Evolutionary conservation across 495 filamentous ascomycete genomes (phyloP).

Genomic region (Xylaria bambusicola): DNA sequence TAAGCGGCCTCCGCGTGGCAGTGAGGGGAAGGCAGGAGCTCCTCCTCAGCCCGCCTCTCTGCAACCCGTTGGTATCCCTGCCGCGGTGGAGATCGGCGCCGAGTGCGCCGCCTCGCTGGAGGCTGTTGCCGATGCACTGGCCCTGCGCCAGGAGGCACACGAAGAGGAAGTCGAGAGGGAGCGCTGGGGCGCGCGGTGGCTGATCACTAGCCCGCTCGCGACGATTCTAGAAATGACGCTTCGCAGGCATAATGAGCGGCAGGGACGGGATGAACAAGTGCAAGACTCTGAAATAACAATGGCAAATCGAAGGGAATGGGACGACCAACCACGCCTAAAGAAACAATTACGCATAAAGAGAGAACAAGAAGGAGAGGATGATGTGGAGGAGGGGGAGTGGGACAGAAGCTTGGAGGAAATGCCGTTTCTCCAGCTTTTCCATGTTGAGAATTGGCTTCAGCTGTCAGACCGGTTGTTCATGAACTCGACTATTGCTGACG

Average conservation of each 20-base stretch:
- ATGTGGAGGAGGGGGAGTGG: background rate
- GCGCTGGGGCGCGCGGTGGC: conserved; percentile 48
- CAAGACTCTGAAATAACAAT: background rate
- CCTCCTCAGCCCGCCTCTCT: conserved; percentile 21
- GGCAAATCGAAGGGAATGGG: too few relatives aligned
- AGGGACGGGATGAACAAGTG: background rate
- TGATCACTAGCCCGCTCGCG: conserved; percentile 52
- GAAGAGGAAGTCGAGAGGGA: conserved; percentile 57
- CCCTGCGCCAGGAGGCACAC: conserved; percentile 55
- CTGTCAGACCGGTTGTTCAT: conserved; percentile 74
- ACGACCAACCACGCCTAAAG: too few relatives aligned
- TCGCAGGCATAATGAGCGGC: background rate
- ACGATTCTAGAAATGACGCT: conserved; percentile 35
- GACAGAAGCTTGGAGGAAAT: conserved; percentile 42
- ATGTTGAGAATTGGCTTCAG: conserved; percentile 59
- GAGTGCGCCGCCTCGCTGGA: conserved; percentile 68
- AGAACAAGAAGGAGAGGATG: background rate
- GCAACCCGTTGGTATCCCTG: conserved; percentile 57
- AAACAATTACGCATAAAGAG: too few relatives aligned
- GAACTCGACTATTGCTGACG: conserved; percentile 64
- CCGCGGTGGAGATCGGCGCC: conserved; percentile 72
- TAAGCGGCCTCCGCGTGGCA: conserved; percentile 32
- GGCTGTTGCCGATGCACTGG: conserved; percentile 61
- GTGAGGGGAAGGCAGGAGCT: conserved; percentile 22
- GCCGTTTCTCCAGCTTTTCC: conserved; percentile 54